These are phyloP conservation scores for Myochromella boudieri DNA, from an alignment of 768 basidiomycete genomes.

Conservation along the genomic window DNA sequence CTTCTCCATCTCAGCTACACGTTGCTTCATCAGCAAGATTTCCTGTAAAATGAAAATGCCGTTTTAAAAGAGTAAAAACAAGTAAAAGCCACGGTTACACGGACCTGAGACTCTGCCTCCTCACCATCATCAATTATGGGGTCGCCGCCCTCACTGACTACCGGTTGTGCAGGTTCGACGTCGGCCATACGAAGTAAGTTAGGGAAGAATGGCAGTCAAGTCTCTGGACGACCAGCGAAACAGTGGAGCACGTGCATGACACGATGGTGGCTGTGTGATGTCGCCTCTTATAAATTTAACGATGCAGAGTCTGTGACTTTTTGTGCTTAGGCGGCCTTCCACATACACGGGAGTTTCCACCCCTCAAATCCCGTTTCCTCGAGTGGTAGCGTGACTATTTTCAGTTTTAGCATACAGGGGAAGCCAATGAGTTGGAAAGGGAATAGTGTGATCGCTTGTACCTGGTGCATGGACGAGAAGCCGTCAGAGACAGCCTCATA, in stretches of 20 bases:
- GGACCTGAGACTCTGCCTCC: slow-evolving; percentile 63
- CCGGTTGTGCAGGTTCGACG: slow-evolving; percentile 44
- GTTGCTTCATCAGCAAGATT: slow-evolving; percentile 87
- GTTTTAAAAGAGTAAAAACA: slow-evolving; percentile 9
- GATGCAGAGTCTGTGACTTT: no score
- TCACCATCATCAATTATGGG: slow-evolving; percentile 55
- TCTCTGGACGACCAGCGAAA: slow-evolving; percentile 18
- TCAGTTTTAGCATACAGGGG: no score
- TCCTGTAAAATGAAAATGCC: slow-evolving; percentile 49
- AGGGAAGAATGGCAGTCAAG: slow-evolving; percentile 10
- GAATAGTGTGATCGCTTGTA: no score
- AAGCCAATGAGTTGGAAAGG: no score
- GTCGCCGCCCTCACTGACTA: slow-evolving; percentile 34
- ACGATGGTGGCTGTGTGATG: slow-evolving; percentile 7
- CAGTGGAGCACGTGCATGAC: slow-evolving; percentile 18
- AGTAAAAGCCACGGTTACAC: slow-evolving; percentile 3
- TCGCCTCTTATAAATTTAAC: background rate
- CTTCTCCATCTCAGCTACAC: slow-evolving; percentile 91
- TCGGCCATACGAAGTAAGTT: slow-evolving; percentile 43
- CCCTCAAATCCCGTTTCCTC: background rate
- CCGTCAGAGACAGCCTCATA: no score
- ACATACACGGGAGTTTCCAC: no score
- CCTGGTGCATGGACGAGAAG: no score
- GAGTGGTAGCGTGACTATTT: background rate
- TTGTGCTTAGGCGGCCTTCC: no score